Base-by-base conservation (phyloP, 1,139 yeast genomes). In the Zygotorulaspora mrakii region DNA sequence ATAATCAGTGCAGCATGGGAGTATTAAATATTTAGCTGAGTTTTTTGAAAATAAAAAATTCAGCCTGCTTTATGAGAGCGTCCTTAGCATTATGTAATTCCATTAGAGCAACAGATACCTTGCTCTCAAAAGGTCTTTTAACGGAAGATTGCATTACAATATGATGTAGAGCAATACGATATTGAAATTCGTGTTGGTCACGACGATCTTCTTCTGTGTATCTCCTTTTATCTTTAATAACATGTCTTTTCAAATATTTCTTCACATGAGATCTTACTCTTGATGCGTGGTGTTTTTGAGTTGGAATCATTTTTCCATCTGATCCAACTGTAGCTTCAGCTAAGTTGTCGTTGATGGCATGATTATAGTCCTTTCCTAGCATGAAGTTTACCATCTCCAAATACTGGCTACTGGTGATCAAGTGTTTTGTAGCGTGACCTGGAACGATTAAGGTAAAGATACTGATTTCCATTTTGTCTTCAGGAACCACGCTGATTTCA, bases 231-330 rank as follows among this genome's bases (percentile, higher is more conserved):
- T 45, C 47, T 31, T 47, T 47, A 5, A 47, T 46, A 5, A 46
- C 48, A 30, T 47, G 48, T 13, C 49, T 44, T 32, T 44, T 45
- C 31, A 47, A 38, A 18, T 39, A 44, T 26, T 46, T 45, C 21
- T 47, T 47, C 9, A 47, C 49, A 12, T 46, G 49, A 13, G 51
- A 47, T 31, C 51, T 37, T 10, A 46, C 46, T 21, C 51, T 22
- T 30, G 48, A 43, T 12, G 48, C 51, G 23, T 47, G 51, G 25
- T 46, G 43, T 27, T 47, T 47, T 25, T 46, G 46, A 3, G 49
- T 45, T 8, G 49, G 42, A 11, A 47, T 47, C 40, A 46, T 43
- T 18, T 47, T 47, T 9, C 51, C 49, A 21, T 47, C 51, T 14
- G 48, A 46, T 4, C 51, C 51, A 9, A 46, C 47, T 5, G 51